Conservation (phyloP, 768 basidiomycete genomes). For the Hortiboletus campestris region DNA sequence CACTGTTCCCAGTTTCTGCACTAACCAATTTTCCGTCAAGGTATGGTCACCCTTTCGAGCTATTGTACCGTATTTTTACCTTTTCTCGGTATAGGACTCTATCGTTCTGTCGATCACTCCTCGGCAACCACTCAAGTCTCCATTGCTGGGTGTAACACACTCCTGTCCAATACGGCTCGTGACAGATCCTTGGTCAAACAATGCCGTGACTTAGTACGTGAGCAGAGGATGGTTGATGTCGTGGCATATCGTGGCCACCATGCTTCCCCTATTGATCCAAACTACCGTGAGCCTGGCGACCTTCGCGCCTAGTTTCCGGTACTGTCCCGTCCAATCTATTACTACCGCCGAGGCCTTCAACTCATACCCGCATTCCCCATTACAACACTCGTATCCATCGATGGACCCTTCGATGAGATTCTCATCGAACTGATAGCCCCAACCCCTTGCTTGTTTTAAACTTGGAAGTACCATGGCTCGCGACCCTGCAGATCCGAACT, state of each 20-base stretch:
- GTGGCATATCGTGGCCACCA: not conserved
- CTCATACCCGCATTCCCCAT: not conserved
- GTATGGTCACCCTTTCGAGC: conserved; percentile 30
- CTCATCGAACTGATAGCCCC: not conserved
- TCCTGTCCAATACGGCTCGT: conserved; percentile 55
- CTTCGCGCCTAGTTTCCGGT: not conserved
- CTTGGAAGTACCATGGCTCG: not conserved
- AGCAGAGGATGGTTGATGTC: not conserved
- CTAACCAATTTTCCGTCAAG: conserved; percentile 48
- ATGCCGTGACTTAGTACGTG: conserved; percentile 1
- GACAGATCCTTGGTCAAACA: conserved; percentile 51
- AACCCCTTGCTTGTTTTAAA: not conserved
- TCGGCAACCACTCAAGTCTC: conserved; percentile 37
- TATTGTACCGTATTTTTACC: not conserved
- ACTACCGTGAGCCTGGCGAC: not conserved
- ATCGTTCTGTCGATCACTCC: conserved; percentile 51
- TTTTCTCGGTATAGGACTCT: conserved; percentile 47
- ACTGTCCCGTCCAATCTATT: not conserved
- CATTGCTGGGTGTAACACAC: conserved; percentile 37
- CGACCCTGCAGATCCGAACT: not conserved
- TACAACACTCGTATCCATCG: not conserved
- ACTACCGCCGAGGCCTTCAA: not conserved
- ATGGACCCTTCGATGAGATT: not conserved
- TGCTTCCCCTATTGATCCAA: not conserved
- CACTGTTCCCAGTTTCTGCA: conserved; percentile 45